Percentiles rank a stretch among this genome's conserved stretches.
Conservation (phyloP, 2,329 filamentous ascomycete genomes). For the Phaeosphaeria sp. region DNA sequence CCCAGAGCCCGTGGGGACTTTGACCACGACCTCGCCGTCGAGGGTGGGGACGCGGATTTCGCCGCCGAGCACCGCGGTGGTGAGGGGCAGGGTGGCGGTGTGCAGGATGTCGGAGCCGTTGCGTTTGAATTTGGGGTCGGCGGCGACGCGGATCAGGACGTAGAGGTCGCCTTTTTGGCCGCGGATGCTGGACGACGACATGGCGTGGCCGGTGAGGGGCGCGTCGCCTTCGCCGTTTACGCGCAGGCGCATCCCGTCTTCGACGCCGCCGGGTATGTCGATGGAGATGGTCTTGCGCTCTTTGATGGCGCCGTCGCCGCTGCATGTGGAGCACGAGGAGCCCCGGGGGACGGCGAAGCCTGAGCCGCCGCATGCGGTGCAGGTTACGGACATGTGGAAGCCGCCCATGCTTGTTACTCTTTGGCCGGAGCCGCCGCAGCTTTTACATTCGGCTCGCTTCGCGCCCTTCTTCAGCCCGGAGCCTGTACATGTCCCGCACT, state of each 20-base stretch:
- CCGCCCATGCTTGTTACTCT: conserved; percentile 90
- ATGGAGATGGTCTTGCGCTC: conserved; percentile 84
- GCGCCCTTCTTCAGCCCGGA: conserved; percentile 84
- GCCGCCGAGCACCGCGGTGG: conserved; percentile 89
- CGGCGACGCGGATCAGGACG: conserved; percentile 86
- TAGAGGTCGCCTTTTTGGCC: conserved; percentile 87
- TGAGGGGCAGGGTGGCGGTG: conserved; percentile 88
- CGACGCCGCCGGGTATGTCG: conserved; percentile 93
- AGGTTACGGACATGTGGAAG: conserved; percentile 95
- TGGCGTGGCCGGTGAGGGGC: conserved; percentile 74
- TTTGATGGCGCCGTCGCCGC: conserved; percentile 82
- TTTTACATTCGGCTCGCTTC: conserved; percentile 74
- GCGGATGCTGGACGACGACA: conserved; percentile 64
- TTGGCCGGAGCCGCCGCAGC: conserved; percentile 85
- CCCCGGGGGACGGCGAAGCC: conserved; percentile 79
- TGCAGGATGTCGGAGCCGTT: conserved; percentile 90
- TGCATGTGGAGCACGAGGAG: conserved; percentile 80
- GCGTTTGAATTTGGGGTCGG: conserved; percentile 88
- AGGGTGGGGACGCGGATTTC: conserved; percentile 90
- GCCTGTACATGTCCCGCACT: conserved; percentile 83
- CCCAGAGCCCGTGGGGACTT: conserved; percentile 87
- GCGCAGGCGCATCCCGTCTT: conserved; percentile 92
- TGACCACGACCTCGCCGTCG: conserved; percentile 88
- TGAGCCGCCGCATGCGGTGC: conserved; percentile 78
- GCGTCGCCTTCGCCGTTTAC: conserved; percentile 88